Evolutionary conservation across 2,329 filamentous ascomycete species (phyloP).

Genomic region (Xylaria sp.): DNA sequence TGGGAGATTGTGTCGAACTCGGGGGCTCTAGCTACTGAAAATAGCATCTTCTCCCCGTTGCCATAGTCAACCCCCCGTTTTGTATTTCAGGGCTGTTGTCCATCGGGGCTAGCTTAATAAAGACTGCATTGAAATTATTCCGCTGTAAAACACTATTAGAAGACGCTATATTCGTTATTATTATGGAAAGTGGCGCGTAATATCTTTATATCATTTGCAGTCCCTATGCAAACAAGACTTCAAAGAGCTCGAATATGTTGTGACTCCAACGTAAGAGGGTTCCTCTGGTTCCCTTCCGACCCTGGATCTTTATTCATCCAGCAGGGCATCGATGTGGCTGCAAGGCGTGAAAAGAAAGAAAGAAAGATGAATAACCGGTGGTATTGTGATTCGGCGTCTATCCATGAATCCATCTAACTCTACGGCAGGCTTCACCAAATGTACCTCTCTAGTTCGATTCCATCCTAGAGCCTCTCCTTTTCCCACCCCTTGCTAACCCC

Average conservation of each 20-base stretch:
- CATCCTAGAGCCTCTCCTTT: background rate
- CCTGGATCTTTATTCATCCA: background rate
- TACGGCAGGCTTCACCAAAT: background rate
- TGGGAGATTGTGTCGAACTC: background rate
- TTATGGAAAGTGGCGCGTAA: background rate
- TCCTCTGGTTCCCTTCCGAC: background rate
- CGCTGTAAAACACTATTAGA: too few species aligned
- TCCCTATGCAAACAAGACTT: background rate
- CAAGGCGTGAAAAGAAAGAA: background rate
- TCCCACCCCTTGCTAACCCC: background rate
- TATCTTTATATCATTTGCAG: background rate
- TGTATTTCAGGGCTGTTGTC: background rate
- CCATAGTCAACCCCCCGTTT: background rate
- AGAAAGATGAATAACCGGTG: background rate
- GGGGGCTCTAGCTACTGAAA: background rate
- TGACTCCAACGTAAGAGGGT: background rate
- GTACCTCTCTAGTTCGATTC: background rate
- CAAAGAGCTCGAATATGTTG: background rate
- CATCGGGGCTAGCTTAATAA: background rate
- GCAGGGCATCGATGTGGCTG: background rate
- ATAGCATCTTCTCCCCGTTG: background rate
- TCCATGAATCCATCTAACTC: conserved; percentile 5
- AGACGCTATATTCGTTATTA: background rate
- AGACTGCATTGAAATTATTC: too few species aligned
- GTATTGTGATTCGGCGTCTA: conserved; percentile 14